phyloP scores from a whole-genome alignment of 2,329 filamentous ascomycete species.

The Venturia oleaginea region DNA sequence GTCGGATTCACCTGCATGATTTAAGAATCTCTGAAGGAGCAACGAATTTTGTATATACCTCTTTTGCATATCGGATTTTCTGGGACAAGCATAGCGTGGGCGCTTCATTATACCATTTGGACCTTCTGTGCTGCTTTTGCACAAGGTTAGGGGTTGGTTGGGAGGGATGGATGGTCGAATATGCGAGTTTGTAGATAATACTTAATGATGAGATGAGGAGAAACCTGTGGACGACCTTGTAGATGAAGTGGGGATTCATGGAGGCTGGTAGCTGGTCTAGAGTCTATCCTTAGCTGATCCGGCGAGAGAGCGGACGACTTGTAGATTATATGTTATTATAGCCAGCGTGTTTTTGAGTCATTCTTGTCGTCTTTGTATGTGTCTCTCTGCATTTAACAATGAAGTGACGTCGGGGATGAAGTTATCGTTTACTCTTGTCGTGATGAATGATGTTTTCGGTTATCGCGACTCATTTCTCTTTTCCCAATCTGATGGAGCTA shows the following conservation, averaged over 20 bases:
- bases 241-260: background rate
- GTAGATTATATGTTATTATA: background rate
- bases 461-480: background rate
- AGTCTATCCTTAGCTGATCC: background rate
- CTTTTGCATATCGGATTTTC: background rate
- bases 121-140: background rate
- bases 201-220: background rate
- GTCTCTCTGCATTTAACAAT: too few species aligned
- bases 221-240: background rate
- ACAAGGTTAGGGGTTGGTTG: background rate
- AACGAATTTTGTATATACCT: constrained; percentile 4
- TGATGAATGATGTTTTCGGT: background rate
- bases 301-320: background rate
- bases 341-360: background rate
- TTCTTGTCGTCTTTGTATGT: too few species aligned
- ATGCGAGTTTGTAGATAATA: background rate
- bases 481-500: background rate
- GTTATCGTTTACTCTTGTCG: background rate
- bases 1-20: background rate
- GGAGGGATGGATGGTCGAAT: background rate
- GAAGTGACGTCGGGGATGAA: too few species aligned
- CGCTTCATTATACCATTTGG: constrained; percentile 6
- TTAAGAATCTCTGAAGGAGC: background rate
- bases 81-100: constrained; percentile 1
- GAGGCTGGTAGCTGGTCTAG: constrained; percentile 5